Base-by-base conservation (phyloP, 2,329 filamentous ascomycete genomes). In the Penicillium sp. region DNA sequence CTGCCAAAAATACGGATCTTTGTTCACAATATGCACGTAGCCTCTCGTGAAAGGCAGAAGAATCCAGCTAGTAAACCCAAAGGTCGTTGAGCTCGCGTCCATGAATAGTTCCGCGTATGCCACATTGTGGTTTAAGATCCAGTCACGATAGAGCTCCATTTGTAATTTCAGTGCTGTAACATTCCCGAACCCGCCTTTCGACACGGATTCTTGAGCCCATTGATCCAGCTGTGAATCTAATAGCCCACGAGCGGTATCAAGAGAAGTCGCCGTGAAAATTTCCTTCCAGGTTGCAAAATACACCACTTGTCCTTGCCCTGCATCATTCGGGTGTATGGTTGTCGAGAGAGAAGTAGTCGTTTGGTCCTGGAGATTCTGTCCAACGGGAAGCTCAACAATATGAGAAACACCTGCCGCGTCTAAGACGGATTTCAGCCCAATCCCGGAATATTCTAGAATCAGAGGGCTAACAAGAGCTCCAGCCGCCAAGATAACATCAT, bases 91-190 rank as follows among this genome's bases (percentile, higher is more conserved):
- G 24, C 49, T 33, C 6, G 26, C n/a, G 5, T 51, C 49, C 24
- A 51, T 27, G 10, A 51, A 51, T 2, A 51, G 4, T 11, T 51
- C 49, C n/a, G 37, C 49, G 29, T 51, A 51, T 27, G 49, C 14
- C 14, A 51, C 10, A 31, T 51, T 16, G 19, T 51, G 49, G 8
- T 44, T 21, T 16, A 51, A 3, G 0, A 51, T 31, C 49, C 24
- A 51, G n/a, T 51, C 49, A 9, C 49, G 49, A 35, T 51, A 42
- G 11, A 51, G 22, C 19, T 33, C 49, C 49, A 51, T 51, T n/a
- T 51, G 49, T 14, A 31, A 3, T 22, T 33, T 51, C 3, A 51
- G 26, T 5, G 49, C 35, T 16, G 21, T 51, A n/a, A 22, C 10
- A 31, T 51, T 51, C 6, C 26, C 35, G 29, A 51, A 51, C 3